These are phyloP conservation scores for Oenanthe javanica DNA, from an alignment of 140 eudicot species.

Conservation along the genomic window DNA sequence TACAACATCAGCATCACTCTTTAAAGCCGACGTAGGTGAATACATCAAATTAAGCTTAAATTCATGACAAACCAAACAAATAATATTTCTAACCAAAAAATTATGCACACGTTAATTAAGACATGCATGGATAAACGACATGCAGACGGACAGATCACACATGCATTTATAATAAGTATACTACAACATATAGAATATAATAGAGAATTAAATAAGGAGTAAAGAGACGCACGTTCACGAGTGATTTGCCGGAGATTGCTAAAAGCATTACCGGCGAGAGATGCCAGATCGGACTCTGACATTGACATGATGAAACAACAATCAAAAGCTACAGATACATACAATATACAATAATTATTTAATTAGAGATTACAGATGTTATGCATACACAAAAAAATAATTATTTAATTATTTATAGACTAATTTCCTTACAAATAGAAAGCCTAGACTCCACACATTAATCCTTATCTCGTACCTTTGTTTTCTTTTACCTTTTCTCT, in stretches of 20 bases:
- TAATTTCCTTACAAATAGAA: not conserved
- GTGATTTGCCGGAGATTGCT: not conserved
- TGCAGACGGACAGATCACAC: not conserved
- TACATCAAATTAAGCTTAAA: not conserved
- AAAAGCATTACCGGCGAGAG: not conserved
- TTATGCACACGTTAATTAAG: not conserved
- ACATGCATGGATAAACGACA: not conserved
- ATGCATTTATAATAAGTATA: not conserved
- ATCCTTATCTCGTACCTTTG: not conserved
- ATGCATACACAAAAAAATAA: too few species aligned
- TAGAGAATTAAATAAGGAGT: not conserved
- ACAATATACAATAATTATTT: not conserved
- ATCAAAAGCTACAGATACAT: not conserved
- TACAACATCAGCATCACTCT: not conserved
- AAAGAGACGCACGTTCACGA: not conserved
- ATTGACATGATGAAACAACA: not conserved
- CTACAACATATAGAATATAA: not conserved
- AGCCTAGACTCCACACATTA: not conserved
- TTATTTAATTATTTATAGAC: not conserved
- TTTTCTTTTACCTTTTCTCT: not conserved
- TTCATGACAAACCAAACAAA: not conserved
- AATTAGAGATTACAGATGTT: too few species aligned
- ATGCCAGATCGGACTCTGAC: not conserved
- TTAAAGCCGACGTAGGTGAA: not conserved
- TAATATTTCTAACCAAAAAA: not conserved